A percentile compares a stretch with the other conserved stretches of the same genome.
Evolutionary conservation across 768 basidiomycete genomes (phyloP).

Genomic region (Leccinum barrowsii): DNA sequence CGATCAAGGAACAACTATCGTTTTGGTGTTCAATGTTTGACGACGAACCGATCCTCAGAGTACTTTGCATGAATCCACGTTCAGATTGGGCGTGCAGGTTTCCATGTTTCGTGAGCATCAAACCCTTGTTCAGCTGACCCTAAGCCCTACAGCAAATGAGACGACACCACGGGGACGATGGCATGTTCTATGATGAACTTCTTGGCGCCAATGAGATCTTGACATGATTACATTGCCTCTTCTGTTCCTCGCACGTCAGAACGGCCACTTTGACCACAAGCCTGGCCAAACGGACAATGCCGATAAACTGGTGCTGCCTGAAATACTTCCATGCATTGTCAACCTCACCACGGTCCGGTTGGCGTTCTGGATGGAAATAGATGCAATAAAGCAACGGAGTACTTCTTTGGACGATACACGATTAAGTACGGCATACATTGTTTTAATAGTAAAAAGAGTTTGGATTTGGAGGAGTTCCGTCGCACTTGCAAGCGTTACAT

Average conservation of each 20-base stretch:
- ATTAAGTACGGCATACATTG: not conserved
- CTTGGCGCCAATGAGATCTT: conserved; percentile 71
- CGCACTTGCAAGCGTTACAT: not conserved
- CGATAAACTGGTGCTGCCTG: conserved; percentile 68
- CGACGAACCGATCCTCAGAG: not conserved
- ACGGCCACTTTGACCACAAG: conserved; percentile 1
- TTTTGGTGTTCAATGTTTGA: not conserved
- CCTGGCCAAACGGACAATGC: conserved; percentile 29
- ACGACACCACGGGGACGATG: conserved; percentile 66
- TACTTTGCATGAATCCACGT: not conserved
- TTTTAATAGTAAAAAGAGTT: not conserved
- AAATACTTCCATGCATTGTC: conserved; percentile 75
- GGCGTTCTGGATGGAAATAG: conserved; percentile 53
- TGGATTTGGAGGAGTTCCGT: not conserved
- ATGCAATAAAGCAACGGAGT: not conserved
- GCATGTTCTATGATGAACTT: conserved; percentile 68
- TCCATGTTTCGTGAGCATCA: conserved; percentile 47
- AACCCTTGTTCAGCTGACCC: conserved; percentile 67
- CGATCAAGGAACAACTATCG: not conserved
- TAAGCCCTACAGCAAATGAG: conserved; percentile 62
- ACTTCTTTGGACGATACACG: not conserved
- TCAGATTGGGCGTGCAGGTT: not conserved
- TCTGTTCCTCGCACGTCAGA: conserved; percentile 29
- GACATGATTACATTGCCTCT: conserved; percentile 76
- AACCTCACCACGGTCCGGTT: conserved; percentile 55